Percentiles rank a stretch among this genome's conserved stretches.
These are phyloP conservation scores for Backusella morwellensis DNA, from an alignment of 192 early-diverging fungal species.

Conservation along the genomic window DNA sequence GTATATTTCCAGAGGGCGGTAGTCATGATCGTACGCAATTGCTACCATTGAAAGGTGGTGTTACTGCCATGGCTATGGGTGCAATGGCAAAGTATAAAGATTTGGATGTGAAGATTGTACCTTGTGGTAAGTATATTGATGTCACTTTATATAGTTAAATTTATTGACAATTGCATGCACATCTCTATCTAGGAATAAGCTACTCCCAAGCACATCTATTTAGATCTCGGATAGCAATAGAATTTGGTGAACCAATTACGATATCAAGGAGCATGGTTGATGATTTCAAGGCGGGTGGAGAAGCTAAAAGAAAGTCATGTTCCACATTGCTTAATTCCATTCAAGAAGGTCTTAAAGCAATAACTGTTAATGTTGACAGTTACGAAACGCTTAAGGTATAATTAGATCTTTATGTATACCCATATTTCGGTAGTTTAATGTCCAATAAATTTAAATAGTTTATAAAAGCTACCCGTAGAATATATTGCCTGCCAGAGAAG, in stretches of 20 bases:
- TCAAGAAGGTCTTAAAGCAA: constrained; percentile 74
- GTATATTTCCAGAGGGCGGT: constrained; percentile 99
- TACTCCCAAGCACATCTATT: constrained; percentile 70
- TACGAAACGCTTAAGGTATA: constrained; percentile 87
- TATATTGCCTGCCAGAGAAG: constrained; percentile 86
- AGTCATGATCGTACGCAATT: constrained; percentile 96
- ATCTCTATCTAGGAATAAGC: neutral
- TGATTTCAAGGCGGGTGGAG: constrained; percentile 79
- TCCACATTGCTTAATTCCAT: constrained; percentile 73
- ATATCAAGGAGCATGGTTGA: constrained; percentile 76
- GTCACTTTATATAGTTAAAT: neutral
- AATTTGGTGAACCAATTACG: constrained; percentile 91
- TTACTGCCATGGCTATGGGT: constrained; percentile 82
- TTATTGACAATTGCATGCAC: neutral
- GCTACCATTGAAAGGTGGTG: constrained; percentile 92
- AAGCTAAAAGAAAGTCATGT: constrained; percentile 81
- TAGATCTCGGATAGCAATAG: constrained; percentile 93
- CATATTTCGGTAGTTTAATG: neutral
- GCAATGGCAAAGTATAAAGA: constrained; percentile 84
- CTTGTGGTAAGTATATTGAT: constrained; percentile 46
- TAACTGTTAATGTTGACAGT: constrained; percentile 92
- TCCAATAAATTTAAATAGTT: constrained; percentile 41
- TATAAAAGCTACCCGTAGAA: constrained; percentile 88
- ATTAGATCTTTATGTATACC: neutral
- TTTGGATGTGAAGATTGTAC: constrained; percentile 91